Evolutionary conservation across 192 early-diverging fungal genomes (phyloP), one percentile per base, ranked within the genome.

Genomic region (Phlyctochytrium arcticum): DNA sequence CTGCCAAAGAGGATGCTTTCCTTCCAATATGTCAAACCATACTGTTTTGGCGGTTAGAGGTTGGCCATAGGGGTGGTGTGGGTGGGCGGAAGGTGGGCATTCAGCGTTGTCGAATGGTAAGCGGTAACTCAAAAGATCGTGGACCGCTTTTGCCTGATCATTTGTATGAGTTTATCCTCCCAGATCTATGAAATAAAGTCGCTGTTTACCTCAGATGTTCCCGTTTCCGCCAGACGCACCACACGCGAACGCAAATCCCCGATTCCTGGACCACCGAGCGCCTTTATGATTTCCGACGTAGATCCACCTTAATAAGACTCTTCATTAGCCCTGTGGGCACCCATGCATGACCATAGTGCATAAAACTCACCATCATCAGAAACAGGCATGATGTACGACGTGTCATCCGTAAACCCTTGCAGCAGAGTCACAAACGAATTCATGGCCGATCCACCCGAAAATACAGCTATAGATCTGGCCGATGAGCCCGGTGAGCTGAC

Each of bases 391-490:
- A 86, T 72, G 64, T 89, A 88, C 29, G 80, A 78, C 30, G 87
- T 76, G 60, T 84, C 76, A 6, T 85, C 78, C 1, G 87, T 88
- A 49, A 88, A 70, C 57, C 65, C 42, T 66, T 89, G 82, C 37
- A 90, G 66, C 37, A 83, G 68, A 3, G 54, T 59, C 36, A 87
- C 88, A 68, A 82, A 73, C 36, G 68, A 69, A 64, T 90, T 90
- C 46, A 85, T 85, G 10, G 87, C 89, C 30, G 89, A 85, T n/a
- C 89, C 89, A 49, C 89, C 89, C n/a, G 86, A 88, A 54, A 90
- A 87, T 17, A 90, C 74, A 21, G 84, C 54, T 56, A 89, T 65
- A 10, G 83, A 85, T n/a, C n/a, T n/a, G n/a, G n/a, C n/a, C n/a
- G n/a, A n/a, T n/a, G n/a, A n/a, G n/a, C n/a, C 30, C 48, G 32